phyloP scores from a whole-genome alignment of 345 rosid species.

The Triadica sebifera region DNA sequence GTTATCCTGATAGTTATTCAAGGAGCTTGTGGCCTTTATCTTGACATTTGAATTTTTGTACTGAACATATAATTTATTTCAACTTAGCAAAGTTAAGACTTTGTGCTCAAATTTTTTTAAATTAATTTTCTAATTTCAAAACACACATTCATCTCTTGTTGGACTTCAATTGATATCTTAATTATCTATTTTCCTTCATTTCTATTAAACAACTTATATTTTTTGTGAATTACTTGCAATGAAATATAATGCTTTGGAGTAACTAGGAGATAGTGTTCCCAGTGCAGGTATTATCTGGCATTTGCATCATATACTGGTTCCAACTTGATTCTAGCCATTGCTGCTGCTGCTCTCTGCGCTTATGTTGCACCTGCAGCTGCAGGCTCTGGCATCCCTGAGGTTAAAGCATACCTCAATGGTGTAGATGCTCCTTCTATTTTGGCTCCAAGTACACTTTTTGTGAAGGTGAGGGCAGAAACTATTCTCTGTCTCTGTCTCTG shows the following conservation, averaged over 20 bases:
- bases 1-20: too few species aligned
- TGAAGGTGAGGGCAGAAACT: constrained; percentile 52
- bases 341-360: constrained; percentile 75
- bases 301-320: constrained; percentile 60
- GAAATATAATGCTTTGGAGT: constrained; percentile 8
- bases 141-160: not conserved
- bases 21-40: not conserved
- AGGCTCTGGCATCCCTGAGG: constrained; percentile 94
- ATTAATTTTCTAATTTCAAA: too few species aligned
- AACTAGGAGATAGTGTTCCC: constrained; percentile 15
- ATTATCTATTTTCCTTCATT: not conserved
- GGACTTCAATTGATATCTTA: not conserved
- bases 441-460: constrained; percentile 84
- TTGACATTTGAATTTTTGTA: not conserved
- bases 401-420: constrained; percentile 94
- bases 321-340: constrained; percentile 62
- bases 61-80: not conserved
- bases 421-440: constrained; percentile 85
- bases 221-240: not conserved
- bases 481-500: not conserved
- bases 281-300: constrained; percentile 66
- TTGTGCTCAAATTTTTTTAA: not conserved
- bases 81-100: not conserved
- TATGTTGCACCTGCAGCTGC: constrained; percentile 86
- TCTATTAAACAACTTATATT: not conserved